Evolutionary conservation across 371 early-diverging fungal species (phyloP).

Genomic region (Lichtheimia ornata): DNA sequence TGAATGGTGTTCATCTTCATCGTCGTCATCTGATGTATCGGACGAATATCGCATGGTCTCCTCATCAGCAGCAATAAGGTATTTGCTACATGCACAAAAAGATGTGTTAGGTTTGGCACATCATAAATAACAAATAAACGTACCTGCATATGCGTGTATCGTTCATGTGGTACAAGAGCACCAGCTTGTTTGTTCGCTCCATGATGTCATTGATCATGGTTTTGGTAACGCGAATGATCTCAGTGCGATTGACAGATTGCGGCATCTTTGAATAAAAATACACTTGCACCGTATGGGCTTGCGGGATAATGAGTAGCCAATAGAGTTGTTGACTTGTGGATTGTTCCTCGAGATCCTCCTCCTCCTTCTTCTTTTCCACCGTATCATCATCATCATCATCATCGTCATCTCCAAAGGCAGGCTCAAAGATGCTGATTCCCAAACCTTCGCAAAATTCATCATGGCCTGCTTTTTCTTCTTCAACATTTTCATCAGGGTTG

Average conservation of each 20-base stretch:
- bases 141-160: slow-evolving; percentile 72
- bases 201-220: slow-evolving; percentile 61
- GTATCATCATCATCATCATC: slow-evolving; percentile 20
- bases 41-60: slow-evolving; percentile 36
- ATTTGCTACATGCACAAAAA: slow-evolving; percentile 50
- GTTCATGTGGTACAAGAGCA: slow-evolving; percentile 65
- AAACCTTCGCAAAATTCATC: slow-evolving; percentile 51
- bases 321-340: slow-evolving; percentile 42
- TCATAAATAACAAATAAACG: neutral
- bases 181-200: slow-evolving; percentile 69
- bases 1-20: slow-evolving; percentile 23
- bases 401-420: slow-evolving; percentile 22
- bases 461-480: slow-evolving; percentile 11
- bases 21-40: slow-evolving; percentile 55
- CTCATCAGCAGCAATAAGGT: slow-evolving; percentile 59
- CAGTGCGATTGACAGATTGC: slow-evolving; percentile 53
- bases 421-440: slow-evolving; percentile 46
- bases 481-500: neutral
- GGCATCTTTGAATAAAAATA: slow-evolving; percentile 74
- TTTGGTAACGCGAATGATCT: slow-evolving; percentile 59
- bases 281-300: slow-evolving; percentile 56
- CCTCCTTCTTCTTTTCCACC: slow-evolving; percentile 5
- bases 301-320: slow-evolving; percentile 71
- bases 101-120: neutral
- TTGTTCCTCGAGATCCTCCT: neutral